Evolutionary conservation across 495 filamentous ascomycete genomes (phyloP).

Genomic region (Trichoderma erinaceum): DNA sequence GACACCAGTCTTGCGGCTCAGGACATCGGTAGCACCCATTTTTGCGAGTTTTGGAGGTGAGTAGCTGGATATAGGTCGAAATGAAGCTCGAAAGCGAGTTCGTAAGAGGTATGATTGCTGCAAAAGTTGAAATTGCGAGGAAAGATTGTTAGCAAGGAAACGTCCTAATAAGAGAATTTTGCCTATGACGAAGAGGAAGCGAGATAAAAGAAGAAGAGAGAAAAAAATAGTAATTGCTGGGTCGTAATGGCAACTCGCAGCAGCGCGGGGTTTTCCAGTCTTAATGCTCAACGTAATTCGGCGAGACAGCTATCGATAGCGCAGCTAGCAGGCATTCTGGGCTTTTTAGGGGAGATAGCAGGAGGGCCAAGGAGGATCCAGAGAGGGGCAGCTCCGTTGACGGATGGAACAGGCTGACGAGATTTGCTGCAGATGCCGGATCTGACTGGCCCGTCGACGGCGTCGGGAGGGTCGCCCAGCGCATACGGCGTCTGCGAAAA

Average conservation of each 20-base stretch:
- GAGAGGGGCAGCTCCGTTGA: constrained; percentile 12
- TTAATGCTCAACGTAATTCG: not conserved
- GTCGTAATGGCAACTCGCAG: constrained; percentile 4
- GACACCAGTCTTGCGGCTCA: constrained; percentile 75
- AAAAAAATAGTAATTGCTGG: constrained; percentile 11
- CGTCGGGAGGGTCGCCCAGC: not conserved
- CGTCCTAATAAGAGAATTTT: not conserved
- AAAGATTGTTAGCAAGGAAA: not conserved
- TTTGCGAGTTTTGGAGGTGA: constrained; percentile 26
- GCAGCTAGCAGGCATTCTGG: too few species aligned
- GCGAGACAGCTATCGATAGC: constrained; percentile 1
- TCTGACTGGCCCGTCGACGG: not conserved
- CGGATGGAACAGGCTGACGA: not conserved
- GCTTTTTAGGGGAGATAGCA: not conserved
- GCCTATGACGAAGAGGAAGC: not conserved
- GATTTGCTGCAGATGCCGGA: not conserved
- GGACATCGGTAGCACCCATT: constrained; percentile 61
- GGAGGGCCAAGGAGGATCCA: not conserved
- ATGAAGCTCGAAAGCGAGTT: not conserved
- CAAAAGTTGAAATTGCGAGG: not conserved
- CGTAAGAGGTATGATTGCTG: not conserved
- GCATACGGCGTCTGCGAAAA: not conserved
- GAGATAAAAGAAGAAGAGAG: not conserved
- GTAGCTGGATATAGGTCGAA: not conserved
- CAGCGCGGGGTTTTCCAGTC: constrained; percentile 9